Base-by-base conservation (phyloP, 495 filamentous ascomycete genomes). In the Stereocaulon alpinum region DNA sequence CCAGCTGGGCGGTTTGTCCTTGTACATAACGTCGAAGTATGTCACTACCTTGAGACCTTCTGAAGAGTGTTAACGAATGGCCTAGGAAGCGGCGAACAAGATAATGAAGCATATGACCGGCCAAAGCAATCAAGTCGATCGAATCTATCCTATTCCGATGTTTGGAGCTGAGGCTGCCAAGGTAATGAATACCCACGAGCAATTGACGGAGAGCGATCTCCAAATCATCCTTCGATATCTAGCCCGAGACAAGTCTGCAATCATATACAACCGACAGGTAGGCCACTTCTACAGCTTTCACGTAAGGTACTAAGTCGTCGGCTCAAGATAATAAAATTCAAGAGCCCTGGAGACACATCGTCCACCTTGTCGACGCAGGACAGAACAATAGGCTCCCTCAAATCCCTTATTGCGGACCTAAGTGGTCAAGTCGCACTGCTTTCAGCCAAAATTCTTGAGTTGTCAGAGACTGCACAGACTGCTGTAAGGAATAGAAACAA, bases 361-460 rank as follows among this genome's bases (percentile, higher is more conserved):
- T 41, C 66, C 6, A 64, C 74, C 0, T 85, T 95, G 49, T 86
- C 86, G 4, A 69, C 80, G 29, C 81, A 92, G 63, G 94, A 98
- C 71, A 77, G 74, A 7, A 86, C 88, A 0, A 87, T 96, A 58
- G 89, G 89, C 2, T 84, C 82, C 34, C 79, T 95, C 37, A 89
- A 85, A 64, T 76, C 82, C 5, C 73, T 91, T 18, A 81, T 86
- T 34, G 72, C 74, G 37, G 81, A 82, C 24, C 70, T 90, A 20
- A 76, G 78, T 37, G 75, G 75, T 48, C 86, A 91, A 65, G 75
- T 91, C 22, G 77, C 80, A 6, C 73, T 76, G 37, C 74, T 96
- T 7, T 73, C 77, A 20, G 60, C 69, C 1, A 79, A 82, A 12
- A 74, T 86, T 55, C 67, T 66, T 0, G 71, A 70, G 18, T 69